Base-by-base conservation (phyloP, 192 early-diverging fungal species). In the Coemansia aciculifera region DNA sequence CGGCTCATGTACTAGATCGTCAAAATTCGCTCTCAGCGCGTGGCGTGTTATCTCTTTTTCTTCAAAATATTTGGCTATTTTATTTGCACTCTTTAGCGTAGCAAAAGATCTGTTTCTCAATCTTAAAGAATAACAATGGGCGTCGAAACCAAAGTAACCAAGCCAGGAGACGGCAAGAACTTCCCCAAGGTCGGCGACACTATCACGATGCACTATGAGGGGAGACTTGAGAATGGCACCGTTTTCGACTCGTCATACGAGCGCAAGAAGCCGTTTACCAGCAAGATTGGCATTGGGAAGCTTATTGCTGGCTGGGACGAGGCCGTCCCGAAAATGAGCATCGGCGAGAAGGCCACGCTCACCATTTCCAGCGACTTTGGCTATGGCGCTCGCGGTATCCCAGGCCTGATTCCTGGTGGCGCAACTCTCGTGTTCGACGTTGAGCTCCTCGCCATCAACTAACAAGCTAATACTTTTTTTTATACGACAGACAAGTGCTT, bases 291-390 rank as follows among this genome's bases (percentile, higher is more conserved):
- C 71, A 91, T 95, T 27, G 93, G 94, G 3, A 94, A 90, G 72
- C 95, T 99, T 67, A 99, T 99, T 79, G 79, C 85, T 62, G 94
- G 90, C 65, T 91, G 92, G 92, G 89, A 89, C 72, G 85, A 89
- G 86, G 96, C 94, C 79, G 95, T 99, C 59, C 93, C 94, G n/a
- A 84, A 95, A 79, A 89, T 99, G 89, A 93, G 91, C 59, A 71
- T 96, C 32, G 95, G 95, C 70, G 89, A 98, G 86, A 84, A 86
- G 67, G 94, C 95, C 54, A 93, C 81, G 68, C 84, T 99, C 34
- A 86, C 84, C 62, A 95, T 95, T 73, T 87, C 91, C 46, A 81
- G 90, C 68, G 94, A 94, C 74, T 93, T 84, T 79, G 93, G 86
- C 40, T 95, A 97, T 65, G 94, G 95, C 63, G 87, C 86, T 43